Conservation (phyloP, 2,329 filamentous ascomycete species). For the Tricladium varicosporioides region DNA sequence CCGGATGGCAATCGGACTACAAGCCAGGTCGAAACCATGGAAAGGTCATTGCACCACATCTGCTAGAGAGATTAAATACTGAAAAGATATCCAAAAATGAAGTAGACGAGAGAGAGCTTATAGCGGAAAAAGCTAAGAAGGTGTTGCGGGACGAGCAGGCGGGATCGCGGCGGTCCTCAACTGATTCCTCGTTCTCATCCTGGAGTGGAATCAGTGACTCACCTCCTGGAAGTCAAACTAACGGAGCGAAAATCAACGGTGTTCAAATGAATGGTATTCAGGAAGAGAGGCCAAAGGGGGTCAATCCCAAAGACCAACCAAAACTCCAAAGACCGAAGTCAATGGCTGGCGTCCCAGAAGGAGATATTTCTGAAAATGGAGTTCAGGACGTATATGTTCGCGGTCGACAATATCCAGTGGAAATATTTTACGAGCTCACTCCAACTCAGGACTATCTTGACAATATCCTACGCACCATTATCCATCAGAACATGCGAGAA, state of each 20-base stretch:
- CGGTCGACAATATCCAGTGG: conserved; percentile 84
- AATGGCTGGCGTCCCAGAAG: conserved; percentile 6
- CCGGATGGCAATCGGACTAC: conserved; percentile 27
- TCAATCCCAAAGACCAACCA: background rate
- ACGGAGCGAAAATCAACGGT: background rate
- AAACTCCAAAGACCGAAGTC: background rate
- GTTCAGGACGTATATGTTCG: conserved; percentile 58
- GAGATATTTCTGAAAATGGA: conserved; percentile 22
- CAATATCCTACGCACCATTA: conserved; percentile 74
- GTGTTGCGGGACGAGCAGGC: background rate
- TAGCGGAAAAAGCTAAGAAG: conserved; percentile 7
- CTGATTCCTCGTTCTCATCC: conserved; percentile 19
- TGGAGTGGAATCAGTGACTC: conserved; percentile 25
- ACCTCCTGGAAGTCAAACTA: background rate
- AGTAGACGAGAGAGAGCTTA: conserved; percentile 8
- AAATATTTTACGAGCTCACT: conserved; percentile 69
- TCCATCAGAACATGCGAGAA: conserved; percentile 83
- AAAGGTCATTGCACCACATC: conserved; percentile 23
- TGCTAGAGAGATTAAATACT: conserved; percentile 14
- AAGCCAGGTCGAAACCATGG: conserved; percentile 29
- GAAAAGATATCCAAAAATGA: conserved; percentile 1
- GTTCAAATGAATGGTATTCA: background rate
- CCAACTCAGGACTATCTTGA: conserved; percentile 82
- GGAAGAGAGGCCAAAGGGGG: background rate
- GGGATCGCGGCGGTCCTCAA: conserved; percentile 15